These are phyloP conservation scores for Nephelium lappaceum DNA, from an alignment of 345 rosid genomes.

Conservation along the genomic window DNA sequence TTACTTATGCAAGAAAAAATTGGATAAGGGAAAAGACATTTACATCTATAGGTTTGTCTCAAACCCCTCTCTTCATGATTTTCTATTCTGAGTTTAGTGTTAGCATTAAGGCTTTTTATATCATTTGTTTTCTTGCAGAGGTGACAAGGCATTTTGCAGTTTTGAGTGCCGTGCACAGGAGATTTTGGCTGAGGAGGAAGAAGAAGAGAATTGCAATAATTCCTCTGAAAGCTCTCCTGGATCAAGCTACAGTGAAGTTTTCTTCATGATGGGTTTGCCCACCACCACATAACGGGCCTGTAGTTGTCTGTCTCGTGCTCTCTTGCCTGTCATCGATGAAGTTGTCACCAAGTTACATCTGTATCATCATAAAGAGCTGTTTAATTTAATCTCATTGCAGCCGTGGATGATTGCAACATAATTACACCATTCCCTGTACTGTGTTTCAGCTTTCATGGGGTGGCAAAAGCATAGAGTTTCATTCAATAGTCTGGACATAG, in stretches of 20 bases:
- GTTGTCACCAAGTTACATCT: not conserved
- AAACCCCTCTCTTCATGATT: not conserved
- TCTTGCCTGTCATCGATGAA: not conserved
- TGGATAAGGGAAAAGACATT: conserved; percentile 34
- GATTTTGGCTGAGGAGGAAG: conserved; percentile 41
- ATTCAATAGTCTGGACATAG: conserved; percentile 16
- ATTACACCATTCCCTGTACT: not conserved
- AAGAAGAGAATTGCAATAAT: conserved; percentile 24
- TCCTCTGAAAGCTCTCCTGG: conserved; percentile 32
- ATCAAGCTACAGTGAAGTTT: conserved; percentile 45
- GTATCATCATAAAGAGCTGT: conserved; percentile 33
- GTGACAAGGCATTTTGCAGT: conserved; percentile 46
- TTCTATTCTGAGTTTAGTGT: conserved; percentile 12
- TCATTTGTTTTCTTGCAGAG: conserved; percentile 29
- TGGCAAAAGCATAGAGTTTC: conserved; percentile 28
- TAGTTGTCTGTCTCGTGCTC: conserved; percentile 13
- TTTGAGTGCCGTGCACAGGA: conserved; percentile 35
- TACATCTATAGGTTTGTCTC: conserved; percentile 41
- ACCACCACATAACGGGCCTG: conserved; percentile 18
- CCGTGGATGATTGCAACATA: conserved; percentile 27
- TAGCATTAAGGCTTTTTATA: not conserved
- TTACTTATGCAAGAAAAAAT: conserved; percentile 42
- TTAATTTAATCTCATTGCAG: conserved; percentile 28
- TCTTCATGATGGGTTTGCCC: conserved; percentile 44
- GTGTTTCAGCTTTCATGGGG: conserved; percentile 21